Evolutionary conservation across 495 filamentous ascomycete genomes (phyloP), one percentile per base, ranked within the genome.

Genomic region (Penicillium canariense): DNA sequence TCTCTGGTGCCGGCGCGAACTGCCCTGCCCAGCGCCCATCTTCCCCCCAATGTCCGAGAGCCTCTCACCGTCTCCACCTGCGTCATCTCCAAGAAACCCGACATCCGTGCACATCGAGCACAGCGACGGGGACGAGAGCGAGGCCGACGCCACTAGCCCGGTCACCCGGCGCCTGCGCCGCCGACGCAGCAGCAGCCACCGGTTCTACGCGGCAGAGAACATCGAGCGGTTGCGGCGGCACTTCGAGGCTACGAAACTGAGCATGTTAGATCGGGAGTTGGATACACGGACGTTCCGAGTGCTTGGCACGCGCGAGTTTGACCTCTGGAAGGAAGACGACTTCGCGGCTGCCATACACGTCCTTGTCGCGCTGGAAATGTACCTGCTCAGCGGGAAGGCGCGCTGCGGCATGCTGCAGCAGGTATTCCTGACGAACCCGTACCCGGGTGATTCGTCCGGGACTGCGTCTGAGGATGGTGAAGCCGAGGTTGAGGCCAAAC

Each of bases 301-400:
- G 3, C 48, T 69, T 0, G 62, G 32, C 5, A 67, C 66, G 10
- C 18, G 55, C 5, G 70, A 73, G 28, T 71, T 63, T 31, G 63
- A 73, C 25, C 50, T 73, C 11, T 73, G 68, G 70, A 17, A 35
- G 0, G 42, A 51, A 23, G 30, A 39, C 4, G 68, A 66, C 32
- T 71, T 69, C 34, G 17, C 4, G 0, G 57, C 17, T 1, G 66
- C 59, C 0, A 30, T 65, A 8, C 51, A 58, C 3, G 31, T 61
- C 14, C 40, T 73, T 4, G 51, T 51, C 3, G 68, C 56, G 0
- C 40, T 73, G 40, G 36, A 52, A 0, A 18, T 66, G 36, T 73
- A 73, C 48, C 47, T 73, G 31, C 59, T 71, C 46, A 66, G 68
- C 57, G 70, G 68, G 2, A 18, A 55, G 4, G 64, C 70, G 5